These are phyloP conservation scores for Globisporangium camurandrum DNA, from an alignment of 352 stramenopile genomes.

Conservation along the genomic window DNA sequence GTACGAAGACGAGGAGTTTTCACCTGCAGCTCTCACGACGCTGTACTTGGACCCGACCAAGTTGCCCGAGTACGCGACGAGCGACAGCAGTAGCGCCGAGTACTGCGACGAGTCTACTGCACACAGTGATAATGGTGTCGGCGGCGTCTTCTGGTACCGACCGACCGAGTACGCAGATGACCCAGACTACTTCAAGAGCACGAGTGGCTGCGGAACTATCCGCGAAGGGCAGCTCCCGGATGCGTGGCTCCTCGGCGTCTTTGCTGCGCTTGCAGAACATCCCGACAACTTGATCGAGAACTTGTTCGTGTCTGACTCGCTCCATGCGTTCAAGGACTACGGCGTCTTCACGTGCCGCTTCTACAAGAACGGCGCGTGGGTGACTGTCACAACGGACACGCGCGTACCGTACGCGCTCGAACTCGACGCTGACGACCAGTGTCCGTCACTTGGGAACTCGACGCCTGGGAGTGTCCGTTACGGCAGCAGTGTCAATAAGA, in stretches of 20 bases:
- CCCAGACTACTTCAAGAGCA: constrained; percentile 82
- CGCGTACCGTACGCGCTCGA: constrained; percentile 60
- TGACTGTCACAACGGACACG: constrained; percentile 86
- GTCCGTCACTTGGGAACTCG: constrained; percentile 13
- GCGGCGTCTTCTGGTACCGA: constrained; percentile 46
- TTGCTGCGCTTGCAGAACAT: constrained; percentile 74
- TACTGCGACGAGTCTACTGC: background rate
- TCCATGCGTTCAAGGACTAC: constrained; percentile 72
- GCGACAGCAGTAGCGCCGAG: background rate
- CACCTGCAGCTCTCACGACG: constrained; percentile 26
- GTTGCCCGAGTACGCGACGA: constrained; percentile 51
- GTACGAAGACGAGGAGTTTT: constrained; percentile 61
- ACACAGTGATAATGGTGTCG: constrained; percentile 10
- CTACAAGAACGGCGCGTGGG: constrained; percentile 88
- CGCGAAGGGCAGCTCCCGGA: constrained; percentile 65
- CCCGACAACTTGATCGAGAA: constrained; percentile 87
- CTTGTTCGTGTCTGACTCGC: constrained; percentile 81
- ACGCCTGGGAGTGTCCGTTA: constrained; percentile 57
- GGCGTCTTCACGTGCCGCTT: constrained; percentile 90
- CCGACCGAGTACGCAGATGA: constrained; percentile 67
- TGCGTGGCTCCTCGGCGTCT: constrained; percentile 80
- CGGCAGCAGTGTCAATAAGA: constrained; percentile 60
- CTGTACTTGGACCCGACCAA: constrained; percentile 53
- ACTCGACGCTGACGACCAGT: constrained; percentile 29
- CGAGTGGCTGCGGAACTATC: constrained; percentile 43